phyloP scores from a whole-genome alignment of 2,329 filamentous ascomycete species.

The Emmonsiellopsis sp. region DNA sequence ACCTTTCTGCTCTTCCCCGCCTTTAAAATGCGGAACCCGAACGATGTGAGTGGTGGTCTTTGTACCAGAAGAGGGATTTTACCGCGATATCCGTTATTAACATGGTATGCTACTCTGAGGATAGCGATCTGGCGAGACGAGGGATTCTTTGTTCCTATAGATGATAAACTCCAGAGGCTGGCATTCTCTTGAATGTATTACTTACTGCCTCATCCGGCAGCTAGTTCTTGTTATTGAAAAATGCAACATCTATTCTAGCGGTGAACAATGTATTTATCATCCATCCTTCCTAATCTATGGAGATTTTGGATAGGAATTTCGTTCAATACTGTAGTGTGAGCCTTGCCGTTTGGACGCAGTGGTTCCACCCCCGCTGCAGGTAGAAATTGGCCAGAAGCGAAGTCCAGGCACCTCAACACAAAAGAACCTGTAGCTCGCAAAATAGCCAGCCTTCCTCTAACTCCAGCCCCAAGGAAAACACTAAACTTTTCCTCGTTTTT shows the following conservation, averaged over 20 bases:
- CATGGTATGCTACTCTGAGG: neutral
- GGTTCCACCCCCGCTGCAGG: neutral
- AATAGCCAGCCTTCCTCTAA: too few relatives aligned
- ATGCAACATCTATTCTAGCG: neutral
- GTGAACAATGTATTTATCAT: neutral
- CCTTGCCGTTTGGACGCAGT: neutral
- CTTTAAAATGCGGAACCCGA: neutral
- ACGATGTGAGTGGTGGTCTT: neutral
- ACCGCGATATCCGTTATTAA: too few relatives aligned
- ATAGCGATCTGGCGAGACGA: neutral
- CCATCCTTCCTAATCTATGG: neutral
- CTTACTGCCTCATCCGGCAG: neutral
- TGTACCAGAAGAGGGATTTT: neutral
- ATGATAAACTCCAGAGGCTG: neutral
- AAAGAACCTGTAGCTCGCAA: too few relatives aligned
- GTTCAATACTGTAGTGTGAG: neutral
- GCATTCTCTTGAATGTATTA: neutral
- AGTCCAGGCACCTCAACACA: too few relatives aligned
- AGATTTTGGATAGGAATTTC: too few relatives aligned
- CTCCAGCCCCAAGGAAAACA: too few relatives aligned
- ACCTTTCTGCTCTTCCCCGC: neutral
- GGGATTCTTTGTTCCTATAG: neutral
- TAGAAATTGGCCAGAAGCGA: too few relatives aligned
- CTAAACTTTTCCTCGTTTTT: too few relatives aligned
- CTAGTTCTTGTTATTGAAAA: neutral